Evolutionary conservation across 192 early-diverging fungal genomes (phyloP).

Genomic region (Cladochytrium replicatum): DNA sequence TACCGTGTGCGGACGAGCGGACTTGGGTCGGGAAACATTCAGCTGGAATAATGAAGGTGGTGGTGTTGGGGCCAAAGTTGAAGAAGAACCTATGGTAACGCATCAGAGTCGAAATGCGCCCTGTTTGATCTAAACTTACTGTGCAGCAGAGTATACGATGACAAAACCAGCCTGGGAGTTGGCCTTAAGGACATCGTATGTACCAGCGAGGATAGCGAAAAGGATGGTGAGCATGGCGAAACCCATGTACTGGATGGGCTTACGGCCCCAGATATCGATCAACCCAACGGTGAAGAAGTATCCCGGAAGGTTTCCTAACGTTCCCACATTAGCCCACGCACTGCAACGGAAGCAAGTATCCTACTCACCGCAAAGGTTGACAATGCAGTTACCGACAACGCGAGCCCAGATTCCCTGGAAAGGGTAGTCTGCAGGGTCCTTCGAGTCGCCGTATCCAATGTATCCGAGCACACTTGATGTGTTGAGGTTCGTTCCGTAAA

Average conservation of each 20-base stretch:
- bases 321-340: conserved; percentile 73
- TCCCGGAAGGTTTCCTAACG: conserved; percentile 70
- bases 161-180: conserved; percentile 11
- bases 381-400: conserved; percentile 74
- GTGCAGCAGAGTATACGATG: conserved; percentile 42
- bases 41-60: conserved; percentile 73
- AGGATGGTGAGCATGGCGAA: conserved; percentile 61
- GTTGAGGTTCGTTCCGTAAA: conserved; percentile 29
- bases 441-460: conserved; percentile 7
- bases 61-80: conserved; percentile 94
- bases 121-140: conserved; percentile 77
- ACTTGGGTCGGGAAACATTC: conserved; percentile 56
- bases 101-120: conserved; percentile 61
- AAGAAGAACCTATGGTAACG: conserved; percentile 52
- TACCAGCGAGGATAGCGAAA: conserved; percentile 37
- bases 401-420: conserved; percentile 38
- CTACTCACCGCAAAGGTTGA: too few species aligned
- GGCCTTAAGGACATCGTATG: conserved; percentile 4
- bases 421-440: conserved; percentile 20
- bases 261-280: conserved; percentile 76
- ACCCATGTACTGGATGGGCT: conserved; percentile 76
- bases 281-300: conserved; percentile 91
- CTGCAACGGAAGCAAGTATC: conserved; percentile 79
- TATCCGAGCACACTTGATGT: conserved; percentile 2
- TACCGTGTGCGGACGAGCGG: conserved; percentile 59